Conservation (phyloP, 2,329 filamentous ascomycete genomes). For the Xylaria sp. region DNA sequence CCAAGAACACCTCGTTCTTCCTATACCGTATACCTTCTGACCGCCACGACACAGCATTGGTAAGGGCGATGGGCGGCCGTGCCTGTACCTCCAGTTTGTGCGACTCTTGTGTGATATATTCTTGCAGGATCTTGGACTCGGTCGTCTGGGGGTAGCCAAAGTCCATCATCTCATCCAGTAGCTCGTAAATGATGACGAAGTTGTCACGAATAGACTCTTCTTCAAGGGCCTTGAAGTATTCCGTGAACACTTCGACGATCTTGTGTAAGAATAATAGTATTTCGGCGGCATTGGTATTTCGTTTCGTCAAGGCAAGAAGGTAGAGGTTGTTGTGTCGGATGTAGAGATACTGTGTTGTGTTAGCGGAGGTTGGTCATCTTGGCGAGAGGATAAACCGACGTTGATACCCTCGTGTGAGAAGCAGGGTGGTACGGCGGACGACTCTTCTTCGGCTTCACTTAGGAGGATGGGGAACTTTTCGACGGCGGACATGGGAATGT, state of each 20-base stretch:
- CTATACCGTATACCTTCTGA: conserved; percentile 97
- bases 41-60: conserved; percentile 97
- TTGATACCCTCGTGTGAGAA: conserved; percentile 99
- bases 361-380: neutral
- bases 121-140: conserved; percentile 96
- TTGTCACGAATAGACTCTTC: conserved; percentile 99
- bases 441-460: conserved; percentile 98
- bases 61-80: conserved; percentile 94
- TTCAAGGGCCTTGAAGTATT: conserved; percentile 99
- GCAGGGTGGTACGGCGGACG: conserved; percentile 93
- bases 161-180: conserved; percentile 99
- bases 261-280: conserved; percentile 98
- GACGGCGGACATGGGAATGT: conserved; percentile 98
- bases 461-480: conserved; percentile 97
- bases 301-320: conserved; percentile 95
- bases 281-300: conserved; percentile 98
- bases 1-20: conserved; percentile 99
- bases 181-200: conserved; percentile 98
- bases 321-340: conserved; percentile 99
- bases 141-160: conserved; percentile 99
- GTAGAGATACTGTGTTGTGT: conserved; percentile 81
- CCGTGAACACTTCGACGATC: conserved; percentile 97
- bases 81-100: conserved; percentile 98
- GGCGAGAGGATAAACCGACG: conserved; percentile 56
- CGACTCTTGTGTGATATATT: conserved; percentile 99